These are phyloP conservation scores for Chalciporus sp. DNA, from an alignment of 1,284 basidiomycete genomes.

Conservation along the genomic window DNA sequence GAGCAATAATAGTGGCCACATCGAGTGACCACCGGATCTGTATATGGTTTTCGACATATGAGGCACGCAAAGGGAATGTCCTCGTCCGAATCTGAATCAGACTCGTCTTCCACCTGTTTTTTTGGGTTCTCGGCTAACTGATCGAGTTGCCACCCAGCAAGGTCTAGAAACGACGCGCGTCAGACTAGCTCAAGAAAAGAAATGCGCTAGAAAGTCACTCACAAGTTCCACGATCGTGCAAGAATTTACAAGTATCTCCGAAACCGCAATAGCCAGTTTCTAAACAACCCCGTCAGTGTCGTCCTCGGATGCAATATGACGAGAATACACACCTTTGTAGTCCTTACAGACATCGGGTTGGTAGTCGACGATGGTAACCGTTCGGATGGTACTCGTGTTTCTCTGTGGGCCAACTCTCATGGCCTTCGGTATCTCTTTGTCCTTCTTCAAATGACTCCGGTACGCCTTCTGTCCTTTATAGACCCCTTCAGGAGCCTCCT, in stretches of 20 bases:
- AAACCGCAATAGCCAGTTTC: constrained; percentile 99
- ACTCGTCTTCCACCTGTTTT: constrained; percentile 59
- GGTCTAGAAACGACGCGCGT: constrained; percentile 61
- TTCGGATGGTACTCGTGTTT: constrained; percentile 84
- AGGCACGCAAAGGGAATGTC: constrained; percentile 98
- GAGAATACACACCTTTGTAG: constrained; percentile 80
- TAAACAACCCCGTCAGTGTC: constrained; percentile 38
- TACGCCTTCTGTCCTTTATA: constrained; percentile 89
- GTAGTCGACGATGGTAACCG: constrained; percentile 96
- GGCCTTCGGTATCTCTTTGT: constrained; percentile 80
- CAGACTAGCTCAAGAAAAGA: constrained; percentile 14
- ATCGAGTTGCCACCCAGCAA: constrained; percentile 98
- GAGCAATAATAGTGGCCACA: constrained; percentile 99
- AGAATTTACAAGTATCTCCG: constrained; percentile 97
- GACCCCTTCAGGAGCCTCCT: constrained; percentile 79
- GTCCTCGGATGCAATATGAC: constrained; percentile 11
- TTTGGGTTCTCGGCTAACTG: constrained; percentile 72
- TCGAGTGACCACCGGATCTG: constrained; percentile 92
- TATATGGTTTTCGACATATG: constrained; percentile 93
- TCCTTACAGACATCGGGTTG: constrained; percentile 99
- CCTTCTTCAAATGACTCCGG: constrained; percentile 81
- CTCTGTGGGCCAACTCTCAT: constrained; percentile 90
- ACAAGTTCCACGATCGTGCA: constrained; percentile 89
- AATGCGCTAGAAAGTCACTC: constrained; percentile 35
- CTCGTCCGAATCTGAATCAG: constrained; percentile 73